Evolutionary conservation across 192 early-diverging fungal species (phyloP).

Genomic region (Spizellomyces sp.): DNA sequence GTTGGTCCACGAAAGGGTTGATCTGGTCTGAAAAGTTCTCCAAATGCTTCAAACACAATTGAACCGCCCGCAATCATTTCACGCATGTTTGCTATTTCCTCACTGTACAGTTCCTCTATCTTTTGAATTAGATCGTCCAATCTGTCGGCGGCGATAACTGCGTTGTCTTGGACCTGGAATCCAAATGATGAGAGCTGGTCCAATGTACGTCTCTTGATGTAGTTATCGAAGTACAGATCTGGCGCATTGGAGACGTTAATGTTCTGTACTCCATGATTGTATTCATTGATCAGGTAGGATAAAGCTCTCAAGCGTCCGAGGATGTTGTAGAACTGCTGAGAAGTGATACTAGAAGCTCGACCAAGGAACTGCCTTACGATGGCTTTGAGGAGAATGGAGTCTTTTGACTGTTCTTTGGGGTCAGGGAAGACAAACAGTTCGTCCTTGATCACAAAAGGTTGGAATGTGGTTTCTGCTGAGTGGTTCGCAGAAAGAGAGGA

Average conservation of each 20-base stretch:
- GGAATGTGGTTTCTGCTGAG: background rate
- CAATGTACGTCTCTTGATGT: conserved; percentile 21
- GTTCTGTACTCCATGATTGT: conserved; percentile 21
- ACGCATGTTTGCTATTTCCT: conserved; percentile 25
- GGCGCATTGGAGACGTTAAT: background rate
- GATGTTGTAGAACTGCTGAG: conserved; percentile 10
- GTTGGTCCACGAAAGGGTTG: conserved; percentile 36
- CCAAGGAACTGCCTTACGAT: conserved; percentile 5
- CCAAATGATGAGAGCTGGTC: conserved; percentile 28
- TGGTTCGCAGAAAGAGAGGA: background rate
- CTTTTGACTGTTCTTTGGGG: background rate
- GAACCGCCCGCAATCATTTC: conserved; percentile 28
- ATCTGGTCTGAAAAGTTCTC: conserved; percentile 45
- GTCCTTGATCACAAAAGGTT: background rate
- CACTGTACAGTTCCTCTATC: conserved; percentile 29
- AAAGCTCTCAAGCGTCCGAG: conserved; percentile 18
- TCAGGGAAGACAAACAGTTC: conserved; percentile 1
- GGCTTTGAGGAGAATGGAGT: conserved; percentile 10
- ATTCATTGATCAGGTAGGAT: conserved; percentile 2
- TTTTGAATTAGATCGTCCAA: conserved; percentile 35
- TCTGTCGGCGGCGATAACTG: conserved; percentile 32
- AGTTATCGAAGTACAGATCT: conserved; percentile 16
- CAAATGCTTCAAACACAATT: conserved; percentile 42
- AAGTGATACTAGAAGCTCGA: background rate
- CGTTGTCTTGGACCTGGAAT: conserved; percentile 26